phyloP scores from a whole-genome alignment of 1,284 basidiomycete genomes.

The Trichosporon sp. region DNA sequence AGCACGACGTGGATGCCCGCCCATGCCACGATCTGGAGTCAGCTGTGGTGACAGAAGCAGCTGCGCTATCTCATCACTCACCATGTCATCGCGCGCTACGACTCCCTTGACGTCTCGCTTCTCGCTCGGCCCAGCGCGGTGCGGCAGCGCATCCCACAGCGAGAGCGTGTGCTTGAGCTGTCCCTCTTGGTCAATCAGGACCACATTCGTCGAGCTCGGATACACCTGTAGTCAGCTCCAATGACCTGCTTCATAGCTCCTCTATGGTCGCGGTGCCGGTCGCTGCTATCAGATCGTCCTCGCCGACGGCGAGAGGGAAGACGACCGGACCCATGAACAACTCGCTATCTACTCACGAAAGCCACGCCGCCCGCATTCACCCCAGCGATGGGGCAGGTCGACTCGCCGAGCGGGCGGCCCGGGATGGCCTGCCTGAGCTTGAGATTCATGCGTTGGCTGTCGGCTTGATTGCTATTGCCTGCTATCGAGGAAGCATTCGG shows the following conservation, averaged over 20 bases:
- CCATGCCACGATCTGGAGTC: slow-evolving; percentile 40
- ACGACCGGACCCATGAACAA: too few species aligned
- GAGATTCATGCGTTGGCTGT: slow-evolving; percentile 30
- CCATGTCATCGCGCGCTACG: slow-evolving; percentile 20
- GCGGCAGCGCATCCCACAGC: slow-evolving; percentile 41
- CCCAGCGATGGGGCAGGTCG: slow-evolving; percentile 1
- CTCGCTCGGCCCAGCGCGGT: slow-evolving; percentile 29
- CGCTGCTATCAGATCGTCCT: not conserved
- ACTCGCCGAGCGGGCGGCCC: slow-evolving; percentile 27
- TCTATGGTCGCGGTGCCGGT: not conserved
- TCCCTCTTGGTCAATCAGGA: slow-evolving; percentile 29
- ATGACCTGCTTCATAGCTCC: not conserved
- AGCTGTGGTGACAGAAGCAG: not conserved
- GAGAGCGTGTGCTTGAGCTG: slow-evolving; percentile 34
- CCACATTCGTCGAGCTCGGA: slow-evolving; percentile 34
- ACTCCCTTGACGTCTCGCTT: slow-evolving; percentile 30
- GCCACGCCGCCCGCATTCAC: slow-evolving; percentile 5
- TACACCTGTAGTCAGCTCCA: slow-evolving; percentile 28
- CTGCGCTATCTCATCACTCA: slow-evolving; percentile 10
- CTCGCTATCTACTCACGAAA: slow-evolving; percentile 19
- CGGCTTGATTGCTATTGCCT: too few species aligned
- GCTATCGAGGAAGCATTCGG: too few species aligned
- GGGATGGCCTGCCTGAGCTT: slow-evolving; percentile 39
- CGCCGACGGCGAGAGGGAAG: too few species aligned
- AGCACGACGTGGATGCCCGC: slow-evolving; percentile 35